phyloP scores from a whole-genome alignment of 345 rosid species.

The Heritiera fomes region DNA sequence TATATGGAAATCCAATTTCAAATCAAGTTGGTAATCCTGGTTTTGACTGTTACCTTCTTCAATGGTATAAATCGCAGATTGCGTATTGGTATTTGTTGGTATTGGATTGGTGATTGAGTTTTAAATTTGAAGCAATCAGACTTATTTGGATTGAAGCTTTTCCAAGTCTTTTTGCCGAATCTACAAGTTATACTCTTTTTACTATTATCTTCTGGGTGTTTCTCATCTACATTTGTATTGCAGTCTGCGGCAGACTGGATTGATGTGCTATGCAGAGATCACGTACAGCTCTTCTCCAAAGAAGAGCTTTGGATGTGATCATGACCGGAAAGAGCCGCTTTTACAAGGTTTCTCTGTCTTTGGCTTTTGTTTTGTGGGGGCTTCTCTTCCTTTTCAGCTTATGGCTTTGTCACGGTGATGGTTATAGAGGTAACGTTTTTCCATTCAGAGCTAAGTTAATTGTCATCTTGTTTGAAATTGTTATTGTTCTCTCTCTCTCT shows the following conservation, averaged over 20 bases:
- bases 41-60: too few relatives aligned
- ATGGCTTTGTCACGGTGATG: constrained; percentile 65
- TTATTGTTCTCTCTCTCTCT: neutral
- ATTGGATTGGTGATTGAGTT: neutral
- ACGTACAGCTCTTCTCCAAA: constrained; percentile 71
- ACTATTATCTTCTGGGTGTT: neutral
- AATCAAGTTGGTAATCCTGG: neutral
- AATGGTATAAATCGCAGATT: too few relatives aligned
- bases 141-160: constrained; percentile 12
- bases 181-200: constrained; percentile 20
- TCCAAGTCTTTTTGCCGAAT: constrained; percentile 14
- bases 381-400: constrained; percentile 63
- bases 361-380: constrained; percentile 72
- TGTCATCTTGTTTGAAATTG: neutral
- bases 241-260: constrained; percentile 26
- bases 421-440: constrained; percentile 49
- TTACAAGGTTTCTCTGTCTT: constrained; percentile 68
- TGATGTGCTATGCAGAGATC: constrained; percentile 89
- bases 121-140: neutral
- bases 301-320: constrained; percentile 55
- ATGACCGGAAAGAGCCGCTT: constrained; percentile 39
- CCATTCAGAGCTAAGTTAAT: neutral
- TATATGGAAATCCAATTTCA: neutral
- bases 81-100: neutral
- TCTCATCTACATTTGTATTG: neutral